phyloP scores from a whole-genome alignment of 805 yeast species.

The Jamesozyma lodderae region DNA sequence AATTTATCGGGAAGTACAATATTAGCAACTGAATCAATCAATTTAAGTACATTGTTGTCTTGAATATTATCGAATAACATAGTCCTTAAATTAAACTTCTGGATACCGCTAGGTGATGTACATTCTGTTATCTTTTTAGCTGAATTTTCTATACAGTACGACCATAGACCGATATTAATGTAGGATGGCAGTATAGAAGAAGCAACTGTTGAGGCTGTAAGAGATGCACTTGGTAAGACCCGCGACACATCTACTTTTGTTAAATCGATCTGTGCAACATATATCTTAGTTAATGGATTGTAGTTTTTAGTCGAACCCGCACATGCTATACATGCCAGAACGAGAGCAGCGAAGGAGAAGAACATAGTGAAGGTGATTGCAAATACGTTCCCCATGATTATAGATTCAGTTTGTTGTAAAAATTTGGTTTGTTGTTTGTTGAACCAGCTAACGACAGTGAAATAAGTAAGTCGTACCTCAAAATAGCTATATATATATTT shows the following conservation, averaged over 20 bases:
- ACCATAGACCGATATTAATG: constrained; percentile 52
- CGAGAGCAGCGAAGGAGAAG: constrained; percentile 36
- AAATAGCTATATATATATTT: too few species aligned
- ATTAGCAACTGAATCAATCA: constrained; percentile 20
- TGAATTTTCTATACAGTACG: constrained; percentile 45
- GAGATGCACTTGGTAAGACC: constrained; percentile 9
- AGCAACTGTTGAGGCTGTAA: constrained; percentile 7
- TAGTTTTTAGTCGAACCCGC: constrained; percentile 42
- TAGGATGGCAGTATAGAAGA: constrained; percentile 35
- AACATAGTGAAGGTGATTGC: constrained; percentile 20
- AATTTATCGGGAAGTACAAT: constrained; percentile 48
- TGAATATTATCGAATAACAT: constrained; percentile 22
- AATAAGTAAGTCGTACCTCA: too few species aligned
- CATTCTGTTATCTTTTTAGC: constrained; percentile 16
- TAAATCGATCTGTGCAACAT: constrained; percentile 41
- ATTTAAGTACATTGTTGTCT: constrained; percentile 16
- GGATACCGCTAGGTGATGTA: constrained; percentile 25
- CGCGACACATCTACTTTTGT: constrained; percentile 20
- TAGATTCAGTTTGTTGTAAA: not conserved
- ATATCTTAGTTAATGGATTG: constrained; percentile 37
- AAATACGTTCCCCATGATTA: constrained; percentile 10
- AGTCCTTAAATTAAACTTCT: constrained; percentile 20
- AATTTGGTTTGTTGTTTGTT: not conserved
- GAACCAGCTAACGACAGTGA: too few species aligned
- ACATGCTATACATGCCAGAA: constrained; percentile 41